These are phyloP conservation scores for Straminergon stramineum DNA, from an alignment of 225 moss, liverwort and hornwort genomes.

Conservation along the genomic window DNA sequence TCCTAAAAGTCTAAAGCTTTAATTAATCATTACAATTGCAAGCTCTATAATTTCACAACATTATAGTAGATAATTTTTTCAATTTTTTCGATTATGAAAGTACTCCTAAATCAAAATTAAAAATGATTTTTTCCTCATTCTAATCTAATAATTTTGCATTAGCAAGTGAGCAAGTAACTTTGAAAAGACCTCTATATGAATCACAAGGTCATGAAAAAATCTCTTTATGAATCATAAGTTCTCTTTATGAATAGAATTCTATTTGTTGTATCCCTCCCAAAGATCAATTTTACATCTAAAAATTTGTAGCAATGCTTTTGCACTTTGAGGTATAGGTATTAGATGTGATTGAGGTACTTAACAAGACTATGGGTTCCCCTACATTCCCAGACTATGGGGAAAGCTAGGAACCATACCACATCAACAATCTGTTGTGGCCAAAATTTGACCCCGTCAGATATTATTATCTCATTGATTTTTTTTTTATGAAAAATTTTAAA, in stretches of 20 bases:
- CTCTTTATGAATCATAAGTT: too few species aligned
- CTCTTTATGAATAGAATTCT: not conserved
- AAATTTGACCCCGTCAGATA: too few species aligned
- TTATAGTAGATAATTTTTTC: not conserved
- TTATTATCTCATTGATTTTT: too few species aligned
- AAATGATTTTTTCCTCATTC: not conserved
- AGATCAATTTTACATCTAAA: not conserved
- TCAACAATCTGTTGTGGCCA: too few species aligned
- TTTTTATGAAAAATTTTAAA: too few species aligned
- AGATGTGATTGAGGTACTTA: too few species aligned
- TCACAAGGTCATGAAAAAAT: rapidly evolving
- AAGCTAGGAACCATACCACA: too few species aligned
- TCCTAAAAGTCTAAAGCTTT: not conserved
- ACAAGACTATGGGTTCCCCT: too few species aligned
- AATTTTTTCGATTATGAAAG: not conserved
- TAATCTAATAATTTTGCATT: too few species aligned
- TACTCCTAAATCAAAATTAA: not conserved
- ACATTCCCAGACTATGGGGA: too few species aligned
- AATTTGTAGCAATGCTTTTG: not conserved
- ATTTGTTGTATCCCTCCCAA: not conserved
- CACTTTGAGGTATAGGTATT: not conserved
- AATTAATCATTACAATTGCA: not conserved
- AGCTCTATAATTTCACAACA: not conserved
- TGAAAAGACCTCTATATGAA: not conserved
- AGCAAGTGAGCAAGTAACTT: not conserved